phyloP scores from a whole-genome alignment of 2,329 filamentous ascomycete genomes.

The Colletotrichum scovillei region DNA sequence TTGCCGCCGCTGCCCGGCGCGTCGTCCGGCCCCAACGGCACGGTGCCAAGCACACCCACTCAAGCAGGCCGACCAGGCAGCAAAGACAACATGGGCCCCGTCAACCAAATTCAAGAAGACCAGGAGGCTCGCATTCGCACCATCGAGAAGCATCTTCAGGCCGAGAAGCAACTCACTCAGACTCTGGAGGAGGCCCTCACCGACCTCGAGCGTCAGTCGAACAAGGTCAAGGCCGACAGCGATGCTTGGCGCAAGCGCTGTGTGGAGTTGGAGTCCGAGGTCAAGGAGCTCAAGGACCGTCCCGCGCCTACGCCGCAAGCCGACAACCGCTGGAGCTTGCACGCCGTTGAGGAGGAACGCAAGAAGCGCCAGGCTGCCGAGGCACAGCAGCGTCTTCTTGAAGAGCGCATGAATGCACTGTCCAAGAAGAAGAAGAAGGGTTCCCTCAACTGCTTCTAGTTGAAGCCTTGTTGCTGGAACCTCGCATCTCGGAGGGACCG shows the following conservation, averaged over 20 bases:
- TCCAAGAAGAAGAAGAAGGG: constrained; percentile 95
- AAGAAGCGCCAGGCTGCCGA: constrained; percentile 93
- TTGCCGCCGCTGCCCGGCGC: constrained; percentile 85
- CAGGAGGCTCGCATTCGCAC: constrained; percentile 94
- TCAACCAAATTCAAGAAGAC: constrained; percentile 88
- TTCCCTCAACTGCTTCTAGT: constrained; percentile 96
- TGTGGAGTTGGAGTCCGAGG: constrained; percentile 77
- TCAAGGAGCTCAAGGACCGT: constrained; percentile 71
- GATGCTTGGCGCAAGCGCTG: constrained; percentile 93
- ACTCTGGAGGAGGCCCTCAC: constrained; percentile 96
- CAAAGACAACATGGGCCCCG: constrained; percentile 75
- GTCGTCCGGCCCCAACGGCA: constrained; percentile 50
- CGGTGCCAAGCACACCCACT: constrained; percentile 63
- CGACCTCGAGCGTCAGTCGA: constrained; percentile 91
- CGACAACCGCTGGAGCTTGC: constrained; percentile 76
- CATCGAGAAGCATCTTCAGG: constrained; percentile 95
- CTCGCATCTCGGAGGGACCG: neutral
- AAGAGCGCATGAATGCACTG: constrained; percentile 94
- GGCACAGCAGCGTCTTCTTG: constrained; percentile 86
- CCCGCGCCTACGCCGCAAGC: constrained; percentile 57
- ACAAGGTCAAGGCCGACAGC: constrained; percentile 90
- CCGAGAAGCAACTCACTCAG: constrained; percentile 95
- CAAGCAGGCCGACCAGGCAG: constrained; percentile 76
- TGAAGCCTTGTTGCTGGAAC: constrained; percentile 38
- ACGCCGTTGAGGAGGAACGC: constrained; percentile 95